These are phyloP conservation scores for Xerocomus potaroensis DNA, from an alignment of 768 basidiomycete species.

Conservation along the genomic window DNA sequence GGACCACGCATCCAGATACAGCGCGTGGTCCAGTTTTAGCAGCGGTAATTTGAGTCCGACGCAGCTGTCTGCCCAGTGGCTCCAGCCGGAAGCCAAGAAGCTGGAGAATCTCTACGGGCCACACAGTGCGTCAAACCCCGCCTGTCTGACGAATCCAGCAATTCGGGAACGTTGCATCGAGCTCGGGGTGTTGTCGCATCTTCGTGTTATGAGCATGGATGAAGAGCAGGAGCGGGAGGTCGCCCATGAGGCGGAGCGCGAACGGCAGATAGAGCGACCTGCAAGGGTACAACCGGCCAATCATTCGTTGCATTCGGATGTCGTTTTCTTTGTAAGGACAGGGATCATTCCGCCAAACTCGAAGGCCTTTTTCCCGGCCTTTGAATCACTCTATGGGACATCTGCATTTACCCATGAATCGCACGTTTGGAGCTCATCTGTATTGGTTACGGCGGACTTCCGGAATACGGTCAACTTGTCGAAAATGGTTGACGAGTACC, in stretches of 20 bases:
- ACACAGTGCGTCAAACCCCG: constrained; percentile 3
- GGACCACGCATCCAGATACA: constrained; percentile 30
- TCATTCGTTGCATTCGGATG: constrained; percentile 1
- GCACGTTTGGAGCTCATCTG: constrained; percentile 4
- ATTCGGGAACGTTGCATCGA: constrained; percentile 23
- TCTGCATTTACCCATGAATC: constrained; percentile 1
- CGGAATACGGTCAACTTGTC: neutral
- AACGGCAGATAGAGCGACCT: constrained; percentile 24
- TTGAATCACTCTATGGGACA: neutral
- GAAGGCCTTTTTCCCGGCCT: constrained; percentile 1
- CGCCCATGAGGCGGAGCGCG: constrained; percentile 39
- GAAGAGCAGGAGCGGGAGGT: constrained; percentile 49
- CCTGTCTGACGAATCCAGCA: constrained; percentile 1
- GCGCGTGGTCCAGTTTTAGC: constrained; percentile 20
- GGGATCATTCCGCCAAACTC: neutral
- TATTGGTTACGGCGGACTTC: constrained; percentile 5
- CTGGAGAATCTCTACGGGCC: constrained; percentile 34
- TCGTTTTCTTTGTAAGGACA: neutral
- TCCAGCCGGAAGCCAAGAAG: constrained; percentile 37
- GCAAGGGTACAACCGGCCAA: neutral
- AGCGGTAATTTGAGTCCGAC: constrained; percentile 1
- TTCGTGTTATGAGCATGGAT: constrained; percentile 26
- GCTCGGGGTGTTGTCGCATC: constrained; percentile 23
- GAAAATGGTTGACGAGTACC: constrained; percentile 2
- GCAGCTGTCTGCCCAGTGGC: constrained; percentile 29